Base-by-base conservation (phyloP, 2,329 filamentous ascomycete genomes). In the Scedosporium aurantiacum region DNA sequence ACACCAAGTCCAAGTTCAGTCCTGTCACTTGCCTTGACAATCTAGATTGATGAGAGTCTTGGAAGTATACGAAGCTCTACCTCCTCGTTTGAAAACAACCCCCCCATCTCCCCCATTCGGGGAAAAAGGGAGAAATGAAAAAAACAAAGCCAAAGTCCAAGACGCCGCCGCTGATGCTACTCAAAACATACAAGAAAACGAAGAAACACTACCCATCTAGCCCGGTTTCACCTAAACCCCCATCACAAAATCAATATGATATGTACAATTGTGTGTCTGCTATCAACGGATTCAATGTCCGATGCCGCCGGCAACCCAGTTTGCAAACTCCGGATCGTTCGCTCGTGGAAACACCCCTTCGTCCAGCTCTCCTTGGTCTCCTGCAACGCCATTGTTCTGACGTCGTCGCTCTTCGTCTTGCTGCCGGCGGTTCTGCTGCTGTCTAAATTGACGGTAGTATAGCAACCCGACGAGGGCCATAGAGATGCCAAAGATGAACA, bases 401-500 rank as follows among this genome's bases (percentile, higher is more conserved):
- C 43, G 50, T 7, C 47, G 27, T 14, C 27, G 27, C 21, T 37
- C 45, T 37, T 61, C 52, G 10, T 23, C 40, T 8, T 52, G 37
- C 16, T 32, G 37, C 60, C 66, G 65, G 28, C 66, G 65, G 59
- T 81, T 78, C 32, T 76, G 79, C 66, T 86, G 78, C 69, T 90
- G 88, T 63, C 85, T 78, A 69, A 84, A 85, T 64, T 90, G 86
- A 21, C 90, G 80, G 71, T 94, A 93, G 73, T 91, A 96, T 16
- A 97, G 80, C 37, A 97, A 77, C 60, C 89, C 83, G 0, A 89
- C 84, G 60, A 97, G 78, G 0, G 85, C 84, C 14, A 86, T 85
- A 0, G 89, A 87, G 14, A 97, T 76, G 1, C 83, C 87, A 14
- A 97, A 78, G 64, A 99, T 95, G 54, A 96, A 78, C 25, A 97